Evolutionary conservation across 2,329 filamentous ascomycete genomes (phyloP).

Genomic region (Xylariaceae sp.): DNA sequence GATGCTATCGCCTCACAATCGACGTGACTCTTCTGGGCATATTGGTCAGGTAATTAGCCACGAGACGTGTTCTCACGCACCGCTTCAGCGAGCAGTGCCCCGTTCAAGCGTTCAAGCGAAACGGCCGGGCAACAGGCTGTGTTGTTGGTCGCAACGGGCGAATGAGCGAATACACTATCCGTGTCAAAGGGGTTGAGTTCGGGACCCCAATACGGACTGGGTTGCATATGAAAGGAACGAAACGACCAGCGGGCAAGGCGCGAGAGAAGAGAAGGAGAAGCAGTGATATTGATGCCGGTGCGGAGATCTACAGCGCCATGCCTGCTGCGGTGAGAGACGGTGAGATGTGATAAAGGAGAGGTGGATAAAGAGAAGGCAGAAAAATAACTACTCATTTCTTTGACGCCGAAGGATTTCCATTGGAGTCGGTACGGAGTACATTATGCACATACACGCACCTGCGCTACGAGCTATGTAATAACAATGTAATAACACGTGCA

Average conservation of each 20-base stretch:
- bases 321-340: background rate
- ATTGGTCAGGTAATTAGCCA: slow-evolving; percentile 21
- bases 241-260: slow-evolving; percentile 21
- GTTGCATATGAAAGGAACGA: slow-evolving; percentile 20
- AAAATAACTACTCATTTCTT: slow-evolving; percentile 14
- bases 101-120: background rate
- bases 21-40: slow-evolving; percentile 24
- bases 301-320: slow-evolving; percentile 18
- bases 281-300: slow-evolving; percentile 3
- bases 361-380: slow-evolving; percentile 7
- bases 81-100: slow-evolving; percentile 12
- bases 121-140: background rate
- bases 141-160: background rate
- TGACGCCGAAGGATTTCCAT: slow-evolving; percentile 17
- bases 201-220: slow-evolving; percentile 1
- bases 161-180: background rate
- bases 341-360: background rate
- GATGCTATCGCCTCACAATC: slow-evolving; percentile 27
- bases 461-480: too few relatives aligned
- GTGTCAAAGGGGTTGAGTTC: slow-evolving; percentile 2
- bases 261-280: slow-evolving; percentile 16
- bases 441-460: too few relatives aligned
- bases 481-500: too few relatives aligned
- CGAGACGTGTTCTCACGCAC: slow-evolving; percentile 1
- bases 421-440: slow-evolving; percentile 1